Evolutionary conservation across 768 basidiomycete species (phyloP), one percentile per base, ranked within the genome.

Genomic region (Boletus insuetus): DNA sequence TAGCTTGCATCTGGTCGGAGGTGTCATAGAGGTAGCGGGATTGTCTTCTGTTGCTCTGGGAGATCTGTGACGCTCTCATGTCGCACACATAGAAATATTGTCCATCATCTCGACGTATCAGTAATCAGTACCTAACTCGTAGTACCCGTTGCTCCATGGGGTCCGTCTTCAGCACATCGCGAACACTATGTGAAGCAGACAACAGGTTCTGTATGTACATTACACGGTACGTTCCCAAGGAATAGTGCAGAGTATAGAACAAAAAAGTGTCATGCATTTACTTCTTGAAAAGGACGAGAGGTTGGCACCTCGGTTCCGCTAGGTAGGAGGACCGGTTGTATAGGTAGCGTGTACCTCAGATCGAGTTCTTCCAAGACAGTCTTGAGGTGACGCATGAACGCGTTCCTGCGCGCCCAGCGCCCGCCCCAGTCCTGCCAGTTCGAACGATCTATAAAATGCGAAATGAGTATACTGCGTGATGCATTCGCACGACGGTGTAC

Each of bases 1-100:
- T 5, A 97, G 94, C 71, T 69, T 99, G 58, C 95, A 95, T 73
- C 80, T 99, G 16, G 86, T 98, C 8, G 97, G 97, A 19, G 97
- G 97, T 3, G 77, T 94, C 13, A 88, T 98, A 51, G 96, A 98
- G 67, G 94, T 91, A 14, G 90, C 94, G 17, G 87, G 85, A 20
- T 69, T 98, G 39, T 82, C 87, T n/a, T 80, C 85, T 32, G 74
- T 80, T 53, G 86, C 86, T 34, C 72, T 92, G 50, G 86, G 73
- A 68, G 64, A 67, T 56, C 56, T 69, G 32, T 67, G 51, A 39
- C 12, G 3, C 34, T 12, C 22, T 13, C 22, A 16, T 20, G 3
- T 22, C 37, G 20, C 29, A 11, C 14, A 41, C 48, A 41, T 46
- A 42, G 7, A 37, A 17, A 37, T 37, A 56, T 54, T 50, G 39